Evolutionary conservation across 352 stramenopile species (phyloP), one percentile per base, ranked within the genome.

Genomic region (Lagenidium giganteum): DNA sequence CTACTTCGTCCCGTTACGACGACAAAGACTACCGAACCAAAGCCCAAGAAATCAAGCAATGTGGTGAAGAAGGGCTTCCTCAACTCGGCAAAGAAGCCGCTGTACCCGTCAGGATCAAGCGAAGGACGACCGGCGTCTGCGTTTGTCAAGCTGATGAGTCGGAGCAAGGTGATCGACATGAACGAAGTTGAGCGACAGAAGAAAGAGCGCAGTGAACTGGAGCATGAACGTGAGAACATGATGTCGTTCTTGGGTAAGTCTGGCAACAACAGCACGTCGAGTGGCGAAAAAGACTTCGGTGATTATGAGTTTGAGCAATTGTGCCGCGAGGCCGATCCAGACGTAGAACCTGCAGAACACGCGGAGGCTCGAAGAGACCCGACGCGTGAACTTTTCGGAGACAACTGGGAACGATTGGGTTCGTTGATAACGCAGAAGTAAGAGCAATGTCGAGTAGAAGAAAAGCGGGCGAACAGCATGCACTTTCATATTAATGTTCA

Each of bases 271-370:
- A 29, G 12, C 12, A 7, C 47, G 54, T 16, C 11, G 44, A 44
- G 24, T 1, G 35, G 47, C 30, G 75, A 87, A 56, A 36, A 64
- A 20, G 73, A 88, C 41, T 59, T 73, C 29, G 72, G 67, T 0
- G 77, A 91, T 49, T 67, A 73, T 27, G 69, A 89, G 30, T 94
- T 94, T 39, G 75, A 92, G 20, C 71, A 87, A 42, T 64, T 94
- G 5, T 94, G 77, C 40, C 55, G 81, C 48, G 66, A 87, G 47
- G 79, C 77, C 6, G 82, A 94, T 42, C 70, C 79, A 4, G 75
- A 91, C n/a, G 56, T 93, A 4, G 66, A 67, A 26, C 47, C 65
- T 8, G 7, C 20, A 29, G 17, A 5, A 9, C 28, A 50, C 14
- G 37, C 34, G 3, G 24, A 39, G 1, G 30, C 26, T 14, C n/a